Evolutionary conservation across 257 asterid species (phyloP), one percentile per base, ranked within the genome.

Genomic region (Solanum sitiens): DNA sequence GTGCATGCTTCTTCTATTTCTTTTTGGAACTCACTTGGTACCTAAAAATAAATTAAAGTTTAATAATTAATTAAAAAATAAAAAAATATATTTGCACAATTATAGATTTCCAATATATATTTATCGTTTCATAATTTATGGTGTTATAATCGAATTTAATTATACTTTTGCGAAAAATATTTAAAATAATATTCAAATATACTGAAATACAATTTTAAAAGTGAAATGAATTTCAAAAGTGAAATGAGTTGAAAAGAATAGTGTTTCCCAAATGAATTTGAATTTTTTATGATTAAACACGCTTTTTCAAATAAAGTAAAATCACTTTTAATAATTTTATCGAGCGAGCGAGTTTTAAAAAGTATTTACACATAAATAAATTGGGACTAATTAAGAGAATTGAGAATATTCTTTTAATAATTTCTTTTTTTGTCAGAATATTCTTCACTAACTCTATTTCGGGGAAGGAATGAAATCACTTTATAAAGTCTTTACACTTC

Each of bases 1-100:
- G 47, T 63, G 92, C 96, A 92, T 33, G 91, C 63, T 61, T 87
- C 72, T 77, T 87, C 91, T 86, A 96, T 90, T 70, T 6, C 87
- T 9, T 21, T 68, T n/a, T 85, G 87, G 35, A 92, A 39, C n/a
- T 92, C 96, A 3, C 90, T 84, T 84, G 90, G 47, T 53, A 37
- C 89, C 95, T 93, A 90, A 50, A 89, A 39, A 63, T 89, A 23
- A 75, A 63, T n/a, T 18, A n/a, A 23, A 33, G 30, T 13, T 15
- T 18, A 30, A 18, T 15, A 10, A 44, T 61, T 35, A 68, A 23
- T 23, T 27, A 11, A 21, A 6, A 37, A 45, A 27, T 27, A n/a
- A 68, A 73, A 45, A 44, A 50, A n/a, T n/a, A n/a, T 1, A 79
- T 0, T 39, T n/a, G 3, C 37, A 21, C 16, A 7, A 37, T 63